Evolutionary conservation across 2,329 filamentous ascomycete species (phyloP), one percentile per base, ranked within the genome.

Genomic region (Colletotrichum salicis): DNA sequence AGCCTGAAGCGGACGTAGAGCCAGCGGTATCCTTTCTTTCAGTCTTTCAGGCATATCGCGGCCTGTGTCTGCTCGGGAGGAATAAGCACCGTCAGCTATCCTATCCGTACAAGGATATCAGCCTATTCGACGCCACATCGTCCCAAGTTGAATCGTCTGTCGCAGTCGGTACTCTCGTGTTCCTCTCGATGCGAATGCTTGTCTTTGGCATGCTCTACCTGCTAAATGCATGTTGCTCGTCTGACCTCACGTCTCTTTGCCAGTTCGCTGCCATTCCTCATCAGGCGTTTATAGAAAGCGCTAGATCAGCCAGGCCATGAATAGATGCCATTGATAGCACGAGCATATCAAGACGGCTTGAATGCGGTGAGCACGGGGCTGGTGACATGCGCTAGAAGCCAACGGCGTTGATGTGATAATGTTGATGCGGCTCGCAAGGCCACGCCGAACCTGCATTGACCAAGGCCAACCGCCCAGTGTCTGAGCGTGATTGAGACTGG

Each of bases 401-500:
- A 33, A 54, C 58, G n/a, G 37, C 58, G 57, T n/a, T 31, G 24
- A 56, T 63, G 55, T 41, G 33, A 64, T 35, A 31, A 64, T 56
- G 59, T n/a, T 45, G 31, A 51, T 62, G 64, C 58, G 45, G 64
- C 69, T 71, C 59, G 41, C 63, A 57, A 31, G 48, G 67, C 51
- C 48, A 63, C 31, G 64, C 52, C 24, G 52, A 64, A 56, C 33
- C 64, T 52, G 19, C 45, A 67, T 35, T 35, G 55, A 64, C 54
- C 31, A 64, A 41, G 24, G 12, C 24, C 12, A 65, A 55, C 51
- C 37, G 67, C 24, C 55, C 22, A 24, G 54, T 62, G 10, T 35
- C 37, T 55, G 55, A 13, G 52, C 35, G 24, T 41, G 41, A 33
- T 29, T 15, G 33, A 12, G n/a, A 62, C 15, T 2, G 37, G 24